A percentile compares a stretch with the other conserved stretches of the same genome.
Conservation (phyloP, 805 yeast genomes). For the Torulaspora quercuum region DNA sequence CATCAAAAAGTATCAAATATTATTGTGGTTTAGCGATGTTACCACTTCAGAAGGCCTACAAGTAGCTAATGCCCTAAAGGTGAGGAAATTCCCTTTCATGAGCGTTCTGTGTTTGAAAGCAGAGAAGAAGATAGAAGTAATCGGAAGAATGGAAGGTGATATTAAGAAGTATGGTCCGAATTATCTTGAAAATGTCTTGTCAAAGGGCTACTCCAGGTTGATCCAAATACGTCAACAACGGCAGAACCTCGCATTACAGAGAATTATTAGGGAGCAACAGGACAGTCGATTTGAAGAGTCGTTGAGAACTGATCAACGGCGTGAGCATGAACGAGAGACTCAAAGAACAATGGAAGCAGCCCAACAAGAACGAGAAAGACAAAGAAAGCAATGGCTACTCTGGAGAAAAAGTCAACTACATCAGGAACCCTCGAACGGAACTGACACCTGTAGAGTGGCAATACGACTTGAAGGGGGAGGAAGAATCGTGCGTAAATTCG, state of each 20-base stretch:
- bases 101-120: constrained; percentile 72
- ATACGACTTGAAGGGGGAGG: constrained; percentile 62
- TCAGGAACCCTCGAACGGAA: constrained; percentile 31
- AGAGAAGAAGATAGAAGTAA: constrained; percentile 34
- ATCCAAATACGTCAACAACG: constrained; percentile 58
- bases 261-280: constrained; percentile 63
- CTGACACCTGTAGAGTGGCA: constrained; percentile 57
- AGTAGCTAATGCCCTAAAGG: constrained; percentile 68
- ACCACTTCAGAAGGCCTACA: constrained; percentile 80
- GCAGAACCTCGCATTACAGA: constrained; percentile 55
- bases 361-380: constrained; percentile 22
- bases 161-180: constrained; percentile 18
- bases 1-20: constrained; percentile 48
- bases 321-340: constrained; percentile 34
- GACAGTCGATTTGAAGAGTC: constrained; percentile 74
- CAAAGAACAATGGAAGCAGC: constrained; percentile 37
- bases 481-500: constrained; percentile 51
- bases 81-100: constrained; percentile 74
- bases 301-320: constrained; percentile 59
- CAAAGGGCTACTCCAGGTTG: constrained; percentile 38
- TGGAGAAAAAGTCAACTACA: constrained; percentile 44
- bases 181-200: constrained; percentile 22
- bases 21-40: constrained; percentile 87
- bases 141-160: constrained; percentile 28
- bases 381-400: constrained; percentile 43